phyloP scores from a whole-genome alignment of 805 yeast species.

The Komagataella ulmi region DNA sequence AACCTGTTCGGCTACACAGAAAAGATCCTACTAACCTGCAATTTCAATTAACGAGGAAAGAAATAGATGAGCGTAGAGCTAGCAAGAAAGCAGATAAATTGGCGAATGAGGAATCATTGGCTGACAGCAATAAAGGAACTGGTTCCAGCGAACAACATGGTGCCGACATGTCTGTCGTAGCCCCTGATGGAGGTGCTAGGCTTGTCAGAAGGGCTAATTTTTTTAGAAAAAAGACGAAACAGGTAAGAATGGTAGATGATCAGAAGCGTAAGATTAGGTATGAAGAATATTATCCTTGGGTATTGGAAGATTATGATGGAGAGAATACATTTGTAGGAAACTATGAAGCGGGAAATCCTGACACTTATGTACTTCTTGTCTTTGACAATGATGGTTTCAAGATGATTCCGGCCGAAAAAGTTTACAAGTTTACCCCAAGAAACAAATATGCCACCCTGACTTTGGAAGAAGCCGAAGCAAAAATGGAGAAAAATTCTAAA shows the following conservation, averaged over 20 bases:
- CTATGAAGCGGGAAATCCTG: slow-evolving; percentile 83
- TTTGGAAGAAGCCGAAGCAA: slow-evolving; percentile 90
- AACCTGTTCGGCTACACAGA: slow-evolving; percentile 80
- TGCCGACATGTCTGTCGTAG: slow-evolving; percentile 53
- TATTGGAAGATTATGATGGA: slow-evolving; percentile 92
- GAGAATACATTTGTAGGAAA: slow-evolving; percentile 90
- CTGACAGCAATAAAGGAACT: slow-evolving; percentile 18
- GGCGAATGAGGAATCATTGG: slow-evolving; percentile 12
- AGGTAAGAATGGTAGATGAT: slow-evolving; percentile 71
- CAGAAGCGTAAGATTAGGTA: slow-evolving; percentile 73
- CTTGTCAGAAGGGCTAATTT: slow-evolving; percentile 36
- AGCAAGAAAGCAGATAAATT: slow-evolving; percentile 29
- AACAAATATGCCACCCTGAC: slow-evolving; percentile 90
- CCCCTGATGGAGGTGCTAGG: slow-evolving; percentile 88
- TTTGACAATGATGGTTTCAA: slow-evolving; percentile 83
- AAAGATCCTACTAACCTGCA: slow-evolving; percentile 90
- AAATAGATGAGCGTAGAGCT: slow-evolving; percentile 35
- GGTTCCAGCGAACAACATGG: slow-evolving; percentile 24
- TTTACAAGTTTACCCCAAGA: slow-evolving; percentile 85
- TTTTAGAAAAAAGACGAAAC: slow-evolving; percentile 72
- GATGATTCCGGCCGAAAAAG: slow-evolving; percentile 91
- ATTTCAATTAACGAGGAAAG: slow-evolving; percentile 69
- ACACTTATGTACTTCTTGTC: slow-evolving; percentile 73
- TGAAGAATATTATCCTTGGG: slow-evolving; percentile 98
- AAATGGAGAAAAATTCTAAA: slow-evolving; percentile 66